Evolutionary conservation across 2,329 filamentous ascomycete genomes (phyloP).

Genomic region (Elsinoe arachidis): DNA sequence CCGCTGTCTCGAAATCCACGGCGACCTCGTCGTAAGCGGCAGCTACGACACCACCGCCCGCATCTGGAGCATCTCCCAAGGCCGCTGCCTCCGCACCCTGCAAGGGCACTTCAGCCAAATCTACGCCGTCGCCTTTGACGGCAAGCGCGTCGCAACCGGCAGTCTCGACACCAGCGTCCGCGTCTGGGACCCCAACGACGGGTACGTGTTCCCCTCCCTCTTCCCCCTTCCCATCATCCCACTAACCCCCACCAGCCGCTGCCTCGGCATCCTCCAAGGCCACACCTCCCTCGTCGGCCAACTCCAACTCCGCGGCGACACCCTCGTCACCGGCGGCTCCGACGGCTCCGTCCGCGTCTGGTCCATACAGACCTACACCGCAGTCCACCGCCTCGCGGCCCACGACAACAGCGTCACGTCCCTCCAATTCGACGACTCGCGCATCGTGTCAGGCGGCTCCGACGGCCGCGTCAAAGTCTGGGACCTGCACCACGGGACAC

Average conservation of each 20-base stretch:
- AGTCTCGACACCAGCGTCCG: conserved; percentile 93
- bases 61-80: conserved; percentile 97
- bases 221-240: conserved; percentile 14
- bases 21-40: conserved; percentile 93
- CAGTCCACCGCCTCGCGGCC: conserved; percentile 88
- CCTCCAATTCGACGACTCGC: conserved; percentile 89
- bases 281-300: conserved; percentile 96
- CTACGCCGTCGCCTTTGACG: conserved; percentile 96
- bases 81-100: conserved; percentile 80
- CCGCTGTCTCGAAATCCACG: conserved; percentile 88
- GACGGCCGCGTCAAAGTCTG: conserved; percentile 98
- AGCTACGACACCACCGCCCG: conserved; percentile 96
- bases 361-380: conserved; percentile 82
- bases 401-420: conserved; percentile 98
- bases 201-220: conserved; percentile 45
- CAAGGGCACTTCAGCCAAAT: conserved; percentile 97
- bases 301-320: conserved; percentile 89
- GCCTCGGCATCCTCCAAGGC: conserved; percentile 80
- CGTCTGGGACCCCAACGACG: conserved; percentile 88
- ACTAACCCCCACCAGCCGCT: conserved; percentile 4
- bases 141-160: conserved; percentile 83
- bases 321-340: conserved; percentile 88
- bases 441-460: conserved; percentile 90
- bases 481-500: conserved; percentile 84
- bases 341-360: conserved; percentile 95